Conservation (phyloP, 129 eudicot species). For the Centella asiatica region DNA sequence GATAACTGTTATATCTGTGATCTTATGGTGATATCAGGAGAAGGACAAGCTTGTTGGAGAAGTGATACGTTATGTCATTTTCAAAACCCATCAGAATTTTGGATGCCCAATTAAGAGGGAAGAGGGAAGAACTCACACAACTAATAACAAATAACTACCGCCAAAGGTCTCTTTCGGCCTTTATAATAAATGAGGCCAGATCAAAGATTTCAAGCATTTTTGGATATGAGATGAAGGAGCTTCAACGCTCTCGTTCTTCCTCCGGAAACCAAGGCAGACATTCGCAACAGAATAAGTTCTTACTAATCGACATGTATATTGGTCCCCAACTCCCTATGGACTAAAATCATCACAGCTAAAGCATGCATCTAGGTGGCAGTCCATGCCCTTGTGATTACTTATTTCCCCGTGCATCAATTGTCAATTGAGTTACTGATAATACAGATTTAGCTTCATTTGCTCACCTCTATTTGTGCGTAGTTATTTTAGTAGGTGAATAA, state of each 20-base stretch:
- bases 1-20: background rate
- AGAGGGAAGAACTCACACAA: slow-evolving; percentile 77
- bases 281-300: slow-evolving; percentile 37
- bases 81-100: slow-evolving; percentile 61
- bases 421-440: no score
- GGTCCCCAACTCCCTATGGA: no score
- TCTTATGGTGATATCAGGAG: slow-evolving; percentile 67
- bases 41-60: slow-evolving; percentile 71
- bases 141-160: slow-evolving; percentile 54
- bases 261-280: slow-evolving; percentile 49
- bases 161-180: slow-evolving; percentile 61
- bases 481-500: no score
- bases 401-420: no score
- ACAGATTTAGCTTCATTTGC: no score
- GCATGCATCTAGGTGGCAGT: no score
- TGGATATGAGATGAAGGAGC: slow-evolving; percentile 84
- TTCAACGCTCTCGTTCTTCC: slow-evolving; percentile 60
- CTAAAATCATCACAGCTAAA: no score
- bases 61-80: slow-evolving; percentile 70
- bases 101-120: slow-evolving; percentile 93
- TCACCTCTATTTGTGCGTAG: no score
- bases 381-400: no score
- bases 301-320: background rate
- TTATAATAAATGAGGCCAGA: slow-evolving; percentile 57
- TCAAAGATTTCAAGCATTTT: slow-evolving; percentile 55